Evolutionary conservation across 1,139 yeast species (phyloP), one percentile per base, ranked within the genome.

Genomic region (Pneumocystis sp.): DNA sequence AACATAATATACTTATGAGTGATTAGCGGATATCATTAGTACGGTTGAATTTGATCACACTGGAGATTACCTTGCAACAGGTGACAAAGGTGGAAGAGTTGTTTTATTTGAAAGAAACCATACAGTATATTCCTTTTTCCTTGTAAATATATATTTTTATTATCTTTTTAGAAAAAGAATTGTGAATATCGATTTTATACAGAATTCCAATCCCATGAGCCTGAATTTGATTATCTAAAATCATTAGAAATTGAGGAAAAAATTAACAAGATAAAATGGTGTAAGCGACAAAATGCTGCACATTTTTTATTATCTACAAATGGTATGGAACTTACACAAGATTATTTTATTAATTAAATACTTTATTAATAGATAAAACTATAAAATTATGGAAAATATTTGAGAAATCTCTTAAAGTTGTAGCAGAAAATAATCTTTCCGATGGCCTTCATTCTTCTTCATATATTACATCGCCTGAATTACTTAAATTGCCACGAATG

Each of bases 11-110:
- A 19, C 56, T 37, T n/a, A 25, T 45, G n/a, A 15, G 17, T 15
- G 19, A 50, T 17, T 63, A 75, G 97, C 97, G 8, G 99, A 95
- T 76, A 91, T 95, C 73, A 93, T 95, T 69, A 88, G 97, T 37
- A 89, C 98, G 1, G 97, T 95, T 60, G 97, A 95, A 77, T 95
- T 95, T 74, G 97, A 95, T 75, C 89, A 86, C 73, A 84, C 95
- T 19, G 99, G 99, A 63, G 89, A 93, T 75, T 95, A 86, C 73
- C 80, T 95, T 68, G 99, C 98, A 67, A 93, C 98, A 1, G 99
- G 99, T 68, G 99, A 95, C 77, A 86, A 93, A 73, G 99, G 99
- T 64, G 99, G 99, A 35, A 83, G 99, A 71, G 97, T 95, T 59
- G 99, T 95, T 17, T 78, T 95, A 66, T 95, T 95, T 76, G 97